phyloP scores from a whole-genome alignment of 2,329 filamentous ascomycete species.

The Orbilia ellipsospora region DNA sequence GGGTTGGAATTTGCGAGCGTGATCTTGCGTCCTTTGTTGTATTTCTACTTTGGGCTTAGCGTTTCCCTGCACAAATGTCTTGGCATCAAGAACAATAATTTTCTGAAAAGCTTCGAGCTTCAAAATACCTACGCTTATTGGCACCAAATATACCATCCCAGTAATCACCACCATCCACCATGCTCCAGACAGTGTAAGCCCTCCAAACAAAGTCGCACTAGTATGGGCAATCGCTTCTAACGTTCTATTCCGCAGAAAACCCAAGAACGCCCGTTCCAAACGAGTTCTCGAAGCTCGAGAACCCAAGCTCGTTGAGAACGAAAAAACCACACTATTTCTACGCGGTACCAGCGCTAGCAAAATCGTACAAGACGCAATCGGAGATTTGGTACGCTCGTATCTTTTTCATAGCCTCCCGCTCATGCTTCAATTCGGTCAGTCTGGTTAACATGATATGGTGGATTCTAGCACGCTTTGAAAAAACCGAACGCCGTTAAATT shows the following conservation, averaged over 20 bases:
- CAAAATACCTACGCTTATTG: neutral
- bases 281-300: conserved; percentile 92
- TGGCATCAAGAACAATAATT: conserved; percentile 48
- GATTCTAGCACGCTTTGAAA: conserved; percentile 75
- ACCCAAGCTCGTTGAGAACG: conserved; percentile 87
- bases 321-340: conserved; percentile 89
- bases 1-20: too few relatives aligned
- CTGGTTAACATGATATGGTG: neutral
- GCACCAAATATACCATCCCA: conserved; percentile 1
- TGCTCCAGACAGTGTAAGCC: conserved; percentile 51
- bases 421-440: neutral
- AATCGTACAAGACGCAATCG: conserved; percentile 82
- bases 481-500: conserved; percentile 88
- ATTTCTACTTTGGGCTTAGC: neutral
- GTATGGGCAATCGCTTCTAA: conserved; percentile 2
- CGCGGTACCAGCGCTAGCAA: conserved; percentile 87
- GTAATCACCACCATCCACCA: conserved; percentile 30
- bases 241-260: conserved; percentile 66
- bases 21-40: neutral
- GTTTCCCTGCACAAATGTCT: conserved; percentile 1
- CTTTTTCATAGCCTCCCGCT: neutral
- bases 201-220: conserved; percentile 18
- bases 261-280: conserved; percentile 88
- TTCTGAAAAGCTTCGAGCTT: conserved; percentile 40
- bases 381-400: conserved; percentile 71